phyloP scores from a whole-genome alignment of 768 basidiomycete species.

The Macrocybe gigantea region DNA sequence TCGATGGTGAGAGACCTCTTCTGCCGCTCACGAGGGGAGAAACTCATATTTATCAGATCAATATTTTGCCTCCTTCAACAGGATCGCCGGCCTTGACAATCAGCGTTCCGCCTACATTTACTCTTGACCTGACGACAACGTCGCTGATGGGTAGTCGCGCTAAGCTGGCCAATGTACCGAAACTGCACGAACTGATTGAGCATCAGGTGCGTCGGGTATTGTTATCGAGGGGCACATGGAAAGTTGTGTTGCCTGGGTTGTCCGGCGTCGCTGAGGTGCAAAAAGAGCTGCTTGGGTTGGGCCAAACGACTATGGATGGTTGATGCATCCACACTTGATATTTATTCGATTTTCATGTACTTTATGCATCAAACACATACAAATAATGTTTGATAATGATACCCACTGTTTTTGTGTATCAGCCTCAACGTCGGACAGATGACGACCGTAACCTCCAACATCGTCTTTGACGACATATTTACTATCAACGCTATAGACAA shows the following conservation, averaged over 20 bases:
- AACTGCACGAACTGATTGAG: constrained; percentile 91
- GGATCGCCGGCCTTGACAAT: constrained; percentile 53
- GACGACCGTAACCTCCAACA: constrained; percentile 57
- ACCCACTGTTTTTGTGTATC: not conserved
- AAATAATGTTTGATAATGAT: constrained; percentile 2
- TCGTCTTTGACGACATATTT: constrained; percentile 94
- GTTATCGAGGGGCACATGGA: constrained; percentile 57
- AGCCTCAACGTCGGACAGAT: constrained; percentile 24
- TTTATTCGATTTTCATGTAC: constrained; percentile 1
- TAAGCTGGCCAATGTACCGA: constrained; percentile 96
- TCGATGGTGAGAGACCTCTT: constrained; percentile 42
- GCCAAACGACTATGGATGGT: constrained; percentile 4
- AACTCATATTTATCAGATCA: constrained; percentile 37
- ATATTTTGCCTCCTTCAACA: constrained; percentile 54
- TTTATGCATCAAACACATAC: not conserved
- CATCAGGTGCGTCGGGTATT: constrained; percentile 71
- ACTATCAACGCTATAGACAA: constrained; percentile 78
- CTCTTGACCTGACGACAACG: constrained; percentile 79
- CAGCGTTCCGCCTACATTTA: constrained; percentile 80
- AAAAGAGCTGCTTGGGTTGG: constrained; percentile 21
- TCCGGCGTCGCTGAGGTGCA: constrained; percentile 27
- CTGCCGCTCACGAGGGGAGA: not conserved
- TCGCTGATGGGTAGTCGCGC: constrained; percentile 94
- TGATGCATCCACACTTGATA: not conserved
- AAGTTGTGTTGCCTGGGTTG: constrained; percentile 62